Conservation (phyloP, 352 stramenopile genomes). For the Globisporangium solare region DNA sequence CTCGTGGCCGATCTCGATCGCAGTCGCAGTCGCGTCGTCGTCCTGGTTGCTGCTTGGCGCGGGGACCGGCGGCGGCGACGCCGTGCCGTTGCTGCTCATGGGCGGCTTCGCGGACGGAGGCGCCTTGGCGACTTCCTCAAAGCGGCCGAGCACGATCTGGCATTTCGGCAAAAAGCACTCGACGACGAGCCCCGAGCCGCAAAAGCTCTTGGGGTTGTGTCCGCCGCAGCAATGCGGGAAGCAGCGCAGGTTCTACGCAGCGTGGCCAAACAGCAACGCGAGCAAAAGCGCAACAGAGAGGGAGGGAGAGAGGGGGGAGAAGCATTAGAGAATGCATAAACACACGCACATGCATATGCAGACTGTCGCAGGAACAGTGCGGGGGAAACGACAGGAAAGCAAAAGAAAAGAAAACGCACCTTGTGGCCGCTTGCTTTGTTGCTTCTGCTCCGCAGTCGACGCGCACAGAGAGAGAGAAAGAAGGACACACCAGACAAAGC, state of each 20-base stretch:
- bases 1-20: conserved; percentile 31
- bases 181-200: conserved; percentile 70
- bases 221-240: conserved; percentile 82
- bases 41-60: conserved; percentile 15
- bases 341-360: too few relatives aligned
- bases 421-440: conserved; percentile 86
- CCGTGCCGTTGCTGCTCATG: neutral
- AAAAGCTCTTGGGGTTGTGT: conserved; percentile 85
- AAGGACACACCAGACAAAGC: too few relatives aligned
- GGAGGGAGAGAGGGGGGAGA: too few relatives aligned
- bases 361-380: too few relatives aligned
- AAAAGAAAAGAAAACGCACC: conserved; percentile 20
- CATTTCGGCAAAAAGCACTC: conserved; percentile 54
- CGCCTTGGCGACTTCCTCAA: conserved; percentile 58
- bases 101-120: neutral
- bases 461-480: neutral
- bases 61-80: neutral
- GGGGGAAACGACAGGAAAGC: neutral
- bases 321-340: neutral
- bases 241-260: conserved; percentile 73
- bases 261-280: neutral
- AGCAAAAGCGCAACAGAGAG: neutral
- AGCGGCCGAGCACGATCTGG: conserved; percentile 62
- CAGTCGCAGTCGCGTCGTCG: conserved; percentile 19
- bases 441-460: conserved; percentile 37